A percentile compares a stretch with the other conserved stretches of the same genome.
Evolutionary conservation across 768 basidiomycete species (phyloP).

Genomic region (Phylloporus sp.): DNA sequence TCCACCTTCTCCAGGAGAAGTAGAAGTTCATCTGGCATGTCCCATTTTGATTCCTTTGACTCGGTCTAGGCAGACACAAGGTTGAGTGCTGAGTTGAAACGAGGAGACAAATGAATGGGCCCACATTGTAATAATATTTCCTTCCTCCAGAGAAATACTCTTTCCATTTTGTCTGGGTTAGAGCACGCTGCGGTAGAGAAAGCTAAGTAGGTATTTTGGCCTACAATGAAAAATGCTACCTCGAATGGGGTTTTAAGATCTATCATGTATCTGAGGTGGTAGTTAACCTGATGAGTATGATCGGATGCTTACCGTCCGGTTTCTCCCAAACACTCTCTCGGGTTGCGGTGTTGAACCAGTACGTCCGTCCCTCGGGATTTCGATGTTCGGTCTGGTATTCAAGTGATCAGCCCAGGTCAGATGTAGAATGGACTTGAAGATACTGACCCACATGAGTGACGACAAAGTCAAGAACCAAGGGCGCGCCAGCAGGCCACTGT

Average conservation of each 20-base stretch:
- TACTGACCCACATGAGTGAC: slow-evolving; percentile 31
- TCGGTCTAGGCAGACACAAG: slow-evolving; percentile 49
- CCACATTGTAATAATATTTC: slow-evolving; percentile 88
- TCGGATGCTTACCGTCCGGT: slow-evolving; percentile 68
- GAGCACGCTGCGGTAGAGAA: slow-evolving; percentile 56
- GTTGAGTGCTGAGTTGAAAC: background rate
- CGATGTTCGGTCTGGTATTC: slow-evolving; percentile 77
- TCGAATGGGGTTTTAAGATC: slow-evolving; percentile 92
- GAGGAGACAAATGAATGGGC: background rate
- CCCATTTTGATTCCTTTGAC: slow-evolving; percentile 95
- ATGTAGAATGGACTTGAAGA: background rate
- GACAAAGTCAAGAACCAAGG: background rate
- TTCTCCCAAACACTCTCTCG: slow-evolving; percentile 98
- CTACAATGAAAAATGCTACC: slow-evolving; percentile 31
- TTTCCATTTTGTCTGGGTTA: slow-evolving; percentile 90
- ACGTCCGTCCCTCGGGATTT: slow-evolving; percentile 94
- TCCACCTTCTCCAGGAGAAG: slow-evolving; percentile 83
- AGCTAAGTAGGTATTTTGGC: slow-evolving; percentile 1
- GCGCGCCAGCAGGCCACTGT: no score
- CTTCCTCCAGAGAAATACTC: slow-evolving; percentile 91
- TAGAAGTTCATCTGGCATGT: slow-evolving; percentile 89
- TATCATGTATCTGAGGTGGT: slow-evolving; percentile 25
- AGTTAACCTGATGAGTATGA: background rate
- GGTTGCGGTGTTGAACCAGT: slow-evolving; percentile 90
- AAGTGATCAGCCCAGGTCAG: slow-evolving; percentile 1